phyloP scores from a whole-genome alignment of 495 filamentous ascomycete species.

The Friedmanniomyces endolithicus region DNA sequence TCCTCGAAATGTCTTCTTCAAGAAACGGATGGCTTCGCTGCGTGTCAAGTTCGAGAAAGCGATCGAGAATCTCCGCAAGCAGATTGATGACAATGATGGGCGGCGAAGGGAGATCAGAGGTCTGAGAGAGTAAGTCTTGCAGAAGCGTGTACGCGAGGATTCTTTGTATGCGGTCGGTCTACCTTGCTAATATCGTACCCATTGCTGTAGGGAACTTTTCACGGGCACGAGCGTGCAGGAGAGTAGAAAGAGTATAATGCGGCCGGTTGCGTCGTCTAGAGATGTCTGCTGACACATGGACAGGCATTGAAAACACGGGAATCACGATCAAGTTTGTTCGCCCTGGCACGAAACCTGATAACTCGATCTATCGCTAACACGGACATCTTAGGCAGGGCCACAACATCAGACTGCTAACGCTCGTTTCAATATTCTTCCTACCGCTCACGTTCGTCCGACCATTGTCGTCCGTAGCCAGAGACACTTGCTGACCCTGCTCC shows the following conservation, averaged over 20 bases:
- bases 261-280: background rate
- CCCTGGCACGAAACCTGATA: background rate
- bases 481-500: background rate
- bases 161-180: too few relatives aligned
- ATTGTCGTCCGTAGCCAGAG: background rate
- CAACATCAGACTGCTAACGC: conserved; percentile 38
- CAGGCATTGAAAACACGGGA: conserved; percentile 26
- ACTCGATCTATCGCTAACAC: background rate
- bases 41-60: conserved; percentile 21
- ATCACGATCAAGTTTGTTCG: conserved; percentile 26
- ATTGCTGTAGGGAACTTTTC: conserved; percentile 28
- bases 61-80: conserved; percentile 19
- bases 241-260: conserved; percentile 23
- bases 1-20: conserved; percentile 19
- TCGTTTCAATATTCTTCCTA: conserved; percentile 40
- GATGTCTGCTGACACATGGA: background rate
- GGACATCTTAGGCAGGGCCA: conserved; percentile 24
- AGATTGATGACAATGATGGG: conserved; percentile 22
- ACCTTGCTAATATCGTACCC: too few relatives aligned
- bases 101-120: conserved; percentile 27
- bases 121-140: conserved; percentile 22
- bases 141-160: too few relatives aligned
- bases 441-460: conserved; percentile 32
- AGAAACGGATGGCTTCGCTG: conserved; percentile 14
- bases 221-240: conserved; percentile 34